These are phyloP conservation scores for Byssoonygena ceratinophila DNA, from an alignment of 2,329 filamentous ascomycete species.

Conservation along the genomic window DNA sequence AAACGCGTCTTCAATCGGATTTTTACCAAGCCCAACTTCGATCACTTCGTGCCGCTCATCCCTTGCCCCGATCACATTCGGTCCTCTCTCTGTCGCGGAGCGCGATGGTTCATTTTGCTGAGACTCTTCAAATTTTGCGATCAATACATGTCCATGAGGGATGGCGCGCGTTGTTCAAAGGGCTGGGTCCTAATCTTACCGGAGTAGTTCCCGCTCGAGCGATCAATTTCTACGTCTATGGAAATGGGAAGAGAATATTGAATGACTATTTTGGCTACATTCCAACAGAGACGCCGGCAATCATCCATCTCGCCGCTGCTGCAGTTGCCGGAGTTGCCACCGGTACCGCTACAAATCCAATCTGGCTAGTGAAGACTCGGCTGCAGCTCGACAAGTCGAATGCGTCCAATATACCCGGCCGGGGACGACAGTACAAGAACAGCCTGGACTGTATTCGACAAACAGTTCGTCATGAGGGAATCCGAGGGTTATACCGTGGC, in stretches of 20 bases:
- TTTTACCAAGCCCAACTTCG: conserved; percentile 77
- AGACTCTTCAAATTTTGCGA: conserved; percentile 76
- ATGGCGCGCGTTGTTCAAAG: conserved; percentile 81
- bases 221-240: conserved; percentile 91
- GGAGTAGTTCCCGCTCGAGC: conserved; percentile 81
- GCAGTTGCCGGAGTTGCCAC: conserved; percentile 72
- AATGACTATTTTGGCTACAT: conserved; percentile 50
- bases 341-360: conserved; percentile 85
- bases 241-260: conserved; percentile 77
- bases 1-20: conserved; percentile 85
- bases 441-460: conserved; percentile 79
- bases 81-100: conserved; percentile 55
- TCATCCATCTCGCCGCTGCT: conserved; percentile 68
- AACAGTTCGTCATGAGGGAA: conserved; percentile 67
- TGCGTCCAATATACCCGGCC: conserved; percentile 51
- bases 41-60: conserved; percentile 13
- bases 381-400: conserved; percentile 83
- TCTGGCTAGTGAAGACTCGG: conserved; percentile 92
- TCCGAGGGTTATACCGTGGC: conserved; percentile 75
- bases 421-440: conserved; percentile 65
- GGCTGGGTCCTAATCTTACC: conserved; percentile 77
- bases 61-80: conserved; percentile 28
- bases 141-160: conserved; percentile 74
- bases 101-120: conserved; percentile 62
- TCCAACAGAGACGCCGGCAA: conserved; percentile 44